Percentiles rank a stretch among this genome's conserved stretches.
phyloP scores from a whole-genome alignment of 2,329 filamentous ascomycete genomes.

The Fusarium humuli region DNA sequence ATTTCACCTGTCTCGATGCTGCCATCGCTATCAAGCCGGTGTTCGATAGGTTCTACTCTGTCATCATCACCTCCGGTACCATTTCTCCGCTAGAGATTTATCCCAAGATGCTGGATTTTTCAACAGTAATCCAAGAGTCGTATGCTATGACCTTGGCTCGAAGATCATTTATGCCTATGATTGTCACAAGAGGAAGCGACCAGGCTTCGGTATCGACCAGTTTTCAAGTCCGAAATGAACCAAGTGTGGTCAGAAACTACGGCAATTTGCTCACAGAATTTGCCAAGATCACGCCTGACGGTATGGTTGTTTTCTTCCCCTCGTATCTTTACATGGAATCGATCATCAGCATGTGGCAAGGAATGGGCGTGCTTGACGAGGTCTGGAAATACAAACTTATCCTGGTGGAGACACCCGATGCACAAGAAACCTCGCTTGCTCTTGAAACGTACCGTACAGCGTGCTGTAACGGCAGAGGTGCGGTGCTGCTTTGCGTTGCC shows the following conservation, averaged over 20 bases:
- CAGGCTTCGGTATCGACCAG: constrained; percentile 93
- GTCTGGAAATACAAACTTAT: constrained; percentile 99
- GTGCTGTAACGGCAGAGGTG: constrained; percentile 95
- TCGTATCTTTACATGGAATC: constrained; percentile 99
- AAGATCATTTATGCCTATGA: constrained; percentile 96
- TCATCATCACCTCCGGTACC: constrained; percentile 98
- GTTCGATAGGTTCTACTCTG: constrained; percentile 96
- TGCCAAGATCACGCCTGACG: constrained; percentile 93
- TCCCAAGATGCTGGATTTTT: constrained; percentile 96
- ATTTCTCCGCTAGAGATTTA: constrained; percentile 99
- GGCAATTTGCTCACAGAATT: constrained; percentile 94
- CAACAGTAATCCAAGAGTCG: constrained; percentile 93
- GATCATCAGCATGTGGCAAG: constrained; percentile 99
- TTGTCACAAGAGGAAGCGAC: constrained; percentile 94
- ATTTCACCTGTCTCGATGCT: constrained; percentile 96
- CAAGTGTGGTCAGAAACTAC: constrained; percentile 96
- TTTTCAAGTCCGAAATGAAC: constrained; percentile 95
- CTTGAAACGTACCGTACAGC: constrained; percentile 97
- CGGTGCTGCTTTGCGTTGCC: constrained; percentile 92
- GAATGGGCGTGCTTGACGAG: constrained; percentile 96
- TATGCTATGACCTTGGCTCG: constrained; percentile 97
- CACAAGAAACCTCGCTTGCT: constrained; percentile 94
- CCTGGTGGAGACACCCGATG: constrained; percentile 95
- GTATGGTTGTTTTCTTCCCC: constrained; percentile 99
- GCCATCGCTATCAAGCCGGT: constrained; percentile 98